Evolutionary conservation across 768 basidiomycete genomes (phyloP).

Genomic region (Cystobasidiopsis lactophilus): DNA sequence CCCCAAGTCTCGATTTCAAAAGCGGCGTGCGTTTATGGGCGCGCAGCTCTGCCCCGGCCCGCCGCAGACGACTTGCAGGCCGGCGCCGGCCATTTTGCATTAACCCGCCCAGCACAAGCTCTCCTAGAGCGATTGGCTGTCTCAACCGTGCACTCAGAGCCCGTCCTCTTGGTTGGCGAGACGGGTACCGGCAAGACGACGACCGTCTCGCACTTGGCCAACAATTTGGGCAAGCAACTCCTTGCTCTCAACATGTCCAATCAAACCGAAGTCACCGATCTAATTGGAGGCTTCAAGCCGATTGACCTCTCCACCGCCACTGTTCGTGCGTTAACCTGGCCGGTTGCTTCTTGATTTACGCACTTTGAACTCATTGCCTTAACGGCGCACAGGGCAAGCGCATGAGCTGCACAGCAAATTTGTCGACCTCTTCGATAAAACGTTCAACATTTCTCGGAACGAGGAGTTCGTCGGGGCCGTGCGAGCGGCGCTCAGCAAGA

Average conservation of each 20-base stretch:
- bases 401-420: slow-evolving; percentile 31
- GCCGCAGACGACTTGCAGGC: slow-evolving; percentile 17
- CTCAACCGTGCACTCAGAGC: slow-evolving; percentile 49
- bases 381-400: slow-evolving; percentile 3
- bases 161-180: slow-evolving; percentile 79
- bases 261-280: slow-evolving; percentile 84
- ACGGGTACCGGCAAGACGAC: slow-evolving; percentile 99
- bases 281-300: slow-evolving; percentile 91
- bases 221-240: slow-evolving; percentile 49
- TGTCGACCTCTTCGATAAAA: slow-evolving; percentile 54
- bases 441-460: slow-evolving; percentile 79
- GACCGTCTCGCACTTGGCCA: slow-evolving; percentile 62
- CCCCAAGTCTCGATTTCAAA: slow-evolving; percentile 36
- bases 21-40: too few relatives aligned
- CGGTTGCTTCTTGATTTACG: too few relatives aligned
- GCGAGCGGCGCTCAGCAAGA: slow-evolving; percentile 53
- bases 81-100: slow-evolving; percentile 46
- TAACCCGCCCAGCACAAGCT: slow-evolving; percentile 62
- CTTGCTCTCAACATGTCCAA: slow-evolving; percentile 83
- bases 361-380: not conserved
- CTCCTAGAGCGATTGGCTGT: slow-evolving; percentile 61
- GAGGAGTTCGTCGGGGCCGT: slow-evolving; percentile 62
- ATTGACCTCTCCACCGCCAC: slow-evolving; percentile 40
- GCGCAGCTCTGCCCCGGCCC: too few relatives aligned
- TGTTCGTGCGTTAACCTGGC: slow-evolving; percentile 6